Conservation (phyloP, 495 filamentous ascomycete genomes). For the Cercophora samala region DNA sequence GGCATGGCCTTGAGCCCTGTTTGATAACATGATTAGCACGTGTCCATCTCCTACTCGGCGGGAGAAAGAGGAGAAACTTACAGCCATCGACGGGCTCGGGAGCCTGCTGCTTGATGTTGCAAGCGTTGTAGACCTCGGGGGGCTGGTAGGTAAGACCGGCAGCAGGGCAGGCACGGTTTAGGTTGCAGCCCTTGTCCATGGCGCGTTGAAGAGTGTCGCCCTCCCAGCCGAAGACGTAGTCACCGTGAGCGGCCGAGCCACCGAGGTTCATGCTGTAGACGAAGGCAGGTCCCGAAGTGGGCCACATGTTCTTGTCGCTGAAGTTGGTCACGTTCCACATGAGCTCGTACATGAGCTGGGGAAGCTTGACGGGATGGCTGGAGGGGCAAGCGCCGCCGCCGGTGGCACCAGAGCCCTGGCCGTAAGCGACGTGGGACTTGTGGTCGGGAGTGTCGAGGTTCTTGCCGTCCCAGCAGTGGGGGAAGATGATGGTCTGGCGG, state of each 20-base stretch:
- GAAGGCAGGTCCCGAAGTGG: conserved; percentile 55
- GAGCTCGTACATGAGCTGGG: conserved; percentile 69
- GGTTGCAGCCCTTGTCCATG: conserved; percentile 58
- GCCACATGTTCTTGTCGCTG: conserved; percentile 53
- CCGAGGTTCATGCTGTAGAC: conserved; percentile 50
- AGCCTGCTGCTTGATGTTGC: conserved; percentile 47
- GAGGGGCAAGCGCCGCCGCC: conserved; percentile 57
- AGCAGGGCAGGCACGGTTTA: conserved; percentile 47
- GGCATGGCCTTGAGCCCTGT: conserved; percentile 51
- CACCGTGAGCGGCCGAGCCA: conserved; percentile 59
- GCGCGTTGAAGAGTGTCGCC: conserved; percentile 59
- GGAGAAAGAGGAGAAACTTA: conserved; percentile 30
- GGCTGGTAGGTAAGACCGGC: conserved; percentile 46
- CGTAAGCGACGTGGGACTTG: conserved; percentile 62
- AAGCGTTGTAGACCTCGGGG: conserved; percentile 45
- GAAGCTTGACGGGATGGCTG: conserved; percentile 60
- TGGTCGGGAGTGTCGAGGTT: conserved; percentile 61
- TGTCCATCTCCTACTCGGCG: background rate
- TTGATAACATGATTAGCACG: background rate
- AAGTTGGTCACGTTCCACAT: conserved; percentile 60
- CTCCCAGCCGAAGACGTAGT: conserved; percentile 82
- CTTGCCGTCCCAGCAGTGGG: conserved; percentile 52
- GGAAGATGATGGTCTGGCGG: conserved; percentile 61
- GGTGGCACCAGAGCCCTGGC: conserved; percentile 44
- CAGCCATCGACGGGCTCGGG: conserved; percentile 52